Base-by-base conservation (phyloP, 2,329 filamentous ascomycete genomes). In the Fusarium lateritium region DNA sequence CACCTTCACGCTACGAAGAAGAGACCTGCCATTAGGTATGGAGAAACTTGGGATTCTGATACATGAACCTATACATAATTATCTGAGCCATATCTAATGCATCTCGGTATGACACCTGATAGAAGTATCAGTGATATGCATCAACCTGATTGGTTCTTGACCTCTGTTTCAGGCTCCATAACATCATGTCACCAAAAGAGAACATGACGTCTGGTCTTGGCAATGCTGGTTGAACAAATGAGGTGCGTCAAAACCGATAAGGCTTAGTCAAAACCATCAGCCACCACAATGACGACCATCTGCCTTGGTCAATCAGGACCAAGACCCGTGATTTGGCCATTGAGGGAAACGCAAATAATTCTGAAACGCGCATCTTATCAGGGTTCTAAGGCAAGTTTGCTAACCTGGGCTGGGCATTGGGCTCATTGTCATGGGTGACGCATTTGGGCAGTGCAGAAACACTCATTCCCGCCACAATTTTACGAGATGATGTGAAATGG, bases 241-340 rank as follows among this genome's bases (percentile, higher is more conserved):
- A 26, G 7, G 40, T 57, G 13, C 13, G 42, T 15, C 14, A 21
- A 38, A 33, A 19, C 55, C 28, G 52, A 50, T 42, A 56, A 50
- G 56, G 62, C 47, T 56, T 57, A 67, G 46, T 46, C 28, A 24
- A 53, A 42, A 19, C 11, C 54, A 24, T 67, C 67, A 72, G 70
- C 70, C 70, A 72, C 70, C 61, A 53, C 21, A 34, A 43, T 72
- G 61, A 72, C 69, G 69, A 72, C 36, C 15, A 55, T 46, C 17
- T 14, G 4, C 36, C 39, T 3, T 22, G 0, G 19, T 28, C 19
- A 22, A 22, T 31, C 17, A 10, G 24, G 34, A 13, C 13, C 17
- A n/a, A n/a, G 33, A 10, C 6, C 19, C 13, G 6, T 33, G 34
- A 36, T 6, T 7, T 26, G 22, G 17, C 26, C 4, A 26, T 22